These are phyloP conservation scores for Myotisia sp. DNA, from an alignment of 2,329 filamentous ascomycete genomes.

Conservation along the genomic window DNA sequence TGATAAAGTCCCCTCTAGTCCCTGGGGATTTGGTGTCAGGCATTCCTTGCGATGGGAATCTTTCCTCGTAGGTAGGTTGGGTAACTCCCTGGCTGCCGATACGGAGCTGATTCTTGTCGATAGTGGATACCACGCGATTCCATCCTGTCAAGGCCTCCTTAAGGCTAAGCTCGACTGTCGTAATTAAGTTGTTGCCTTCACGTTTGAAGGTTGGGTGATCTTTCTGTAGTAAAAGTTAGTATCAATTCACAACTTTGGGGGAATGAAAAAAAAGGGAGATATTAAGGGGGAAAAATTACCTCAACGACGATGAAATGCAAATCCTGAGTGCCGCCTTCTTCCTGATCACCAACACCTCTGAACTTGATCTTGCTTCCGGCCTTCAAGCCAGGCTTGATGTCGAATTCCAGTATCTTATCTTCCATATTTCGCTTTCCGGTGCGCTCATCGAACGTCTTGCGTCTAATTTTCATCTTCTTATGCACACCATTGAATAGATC, in stretches of 20 bases:
- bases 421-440: conserved; percentile 71
- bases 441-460: conserved; percentile 75
- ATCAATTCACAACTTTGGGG: not conserved
- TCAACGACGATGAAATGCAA: conserved; percentile 89
- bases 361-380: conserved; percentile 98
- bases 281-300: no score
- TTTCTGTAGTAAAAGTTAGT: conserved; percentile 49
- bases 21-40: conserved; percentile 78
- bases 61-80: conserved; percentile 65
- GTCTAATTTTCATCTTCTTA: conserved; percentile 98
- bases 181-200: conserved; percentile 73
- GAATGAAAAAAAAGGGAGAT: no score
- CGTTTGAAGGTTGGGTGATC: conserved; percentile 69
- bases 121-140: conserved; percentile 80
- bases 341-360: conserved; percentile 91
- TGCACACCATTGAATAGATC: conserved; percentile 75
- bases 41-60: conserved; percentile 82
- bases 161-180: conserved; percentile 65
- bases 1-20: conserved; percentile 72
- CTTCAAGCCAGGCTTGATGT: conserved; percentile 90
- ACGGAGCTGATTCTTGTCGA: conserved; percentile 73
- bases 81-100: conserved; percentile 74
- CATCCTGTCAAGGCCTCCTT: conserved; percentile 94
- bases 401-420: conserved; percentile 83
- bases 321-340: conserved; percentile 90